Conservation (phyloP, 2,329 filamentous ascomycete species). For the Aphanoascus verrucosus region DNA sequence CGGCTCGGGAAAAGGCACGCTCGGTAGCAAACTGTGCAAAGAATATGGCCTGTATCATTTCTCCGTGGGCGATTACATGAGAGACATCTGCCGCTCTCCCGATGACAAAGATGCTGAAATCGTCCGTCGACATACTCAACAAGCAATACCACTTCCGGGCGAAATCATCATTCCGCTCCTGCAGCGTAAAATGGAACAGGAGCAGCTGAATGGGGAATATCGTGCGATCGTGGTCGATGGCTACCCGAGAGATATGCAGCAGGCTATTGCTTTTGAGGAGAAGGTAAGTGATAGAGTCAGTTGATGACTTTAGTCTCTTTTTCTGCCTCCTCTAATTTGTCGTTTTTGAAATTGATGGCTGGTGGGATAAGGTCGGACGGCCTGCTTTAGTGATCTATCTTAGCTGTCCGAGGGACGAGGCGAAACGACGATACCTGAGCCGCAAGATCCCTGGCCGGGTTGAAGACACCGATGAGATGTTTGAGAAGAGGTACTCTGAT, state of each 20-base stretch:
- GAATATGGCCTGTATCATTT: constrained; percentile 12
- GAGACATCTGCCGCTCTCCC: constrained; percentile 4
- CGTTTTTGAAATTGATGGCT: neutral
- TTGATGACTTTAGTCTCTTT: neutral
- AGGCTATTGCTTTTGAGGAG: constrained; percentile 12
- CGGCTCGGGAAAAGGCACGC: constrained; percentile 11
- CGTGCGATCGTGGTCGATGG: constrained; percentile 12
- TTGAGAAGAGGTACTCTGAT: constrained; percentile 16
- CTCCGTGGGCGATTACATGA: constrained; percentile 11
- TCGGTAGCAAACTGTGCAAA: constrained; percentile 8
- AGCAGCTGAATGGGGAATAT: constrained; percentile 5
- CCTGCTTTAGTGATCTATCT: constrained; percentile 15
- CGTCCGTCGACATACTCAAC: neutral
- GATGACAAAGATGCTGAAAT: neutral
- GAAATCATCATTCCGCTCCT: constrained; percentile 9
- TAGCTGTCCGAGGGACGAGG: constrained; percentile 16
- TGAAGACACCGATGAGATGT: constrained; percentile 15
- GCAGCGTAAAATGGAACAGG: constrained; percentile 8
- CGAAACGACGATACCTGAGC: constrained; percentile 13
- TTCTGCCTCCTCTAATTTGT: neutral
- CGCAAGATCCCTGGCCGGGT: constrained; percentile 12
- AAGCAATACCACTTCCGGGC: constrained; percentile 1
- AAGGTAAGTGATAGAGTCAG: neutral
- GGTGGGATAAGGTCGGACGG: neutral
- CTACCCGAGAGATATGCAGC: constrained; percentile 10